Base-by-base conservation (phyloP, 164 flowering plant genomes). In the Vitis amurensis region DNA sequence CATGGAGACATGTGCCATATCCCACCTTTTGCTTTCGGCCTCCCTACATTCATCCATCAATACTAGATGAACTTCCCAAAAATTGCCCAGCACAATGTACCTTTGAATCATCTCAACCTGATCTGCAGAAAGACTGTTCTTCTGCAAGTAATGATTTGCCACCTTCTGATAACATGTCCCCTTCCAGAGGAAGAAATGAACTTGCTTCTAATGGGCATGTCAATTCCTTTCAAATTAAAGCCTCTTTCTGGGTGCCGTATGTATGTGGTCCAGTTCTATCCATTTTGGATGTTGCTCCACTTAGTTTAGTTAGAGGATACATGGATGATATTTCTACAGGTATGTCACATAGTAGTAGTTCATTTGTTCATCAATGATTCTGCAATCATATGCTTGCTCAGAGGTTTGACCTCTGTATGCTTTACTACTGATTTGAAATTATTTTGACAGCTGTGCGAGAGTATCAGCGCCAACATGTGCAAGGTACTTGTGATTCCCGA, bases 251-350 rank as follows among this genome's bases (percentile, higher is more conserved):
- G 98, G 55, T 77, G 65, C 97, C 97, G 73, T 69, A 14, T 59
- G 70, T 86, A 64, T 73, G 61, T 72, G 87, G 85, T 64, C 85
- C 90, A 27, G 66, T 88, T 66, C 60, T 79, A 48, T 88, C 98
- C 3, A 72, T 93, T 72, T 75, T 89, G 63, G 98, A 96, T 86
- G 97, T 87, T 17, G 89, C 94, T 66, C 97, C 99, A 55, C 92
- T 93, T 65, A 68, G 80, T 64, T 74, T 93, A 57, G 91, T 79
- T 74, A 84, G 81, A 67, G 77, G 71, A 73, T 96, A 84, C 69
- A 71, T 96, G 68, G 77, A 83, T 69, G 99, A 91, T 72, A 85
- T 90, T 75, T 70, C 79, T 63, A 76, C 68, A 67, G 97, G 98
- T 96, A 85, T 44, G 84, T 71, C 57, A 59, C 60, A 12, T 69